Evolutionary conservation across 176 grass and related monocot species (phyloP).

Genomic region (Eremochloa ophiuroides): DNA sequence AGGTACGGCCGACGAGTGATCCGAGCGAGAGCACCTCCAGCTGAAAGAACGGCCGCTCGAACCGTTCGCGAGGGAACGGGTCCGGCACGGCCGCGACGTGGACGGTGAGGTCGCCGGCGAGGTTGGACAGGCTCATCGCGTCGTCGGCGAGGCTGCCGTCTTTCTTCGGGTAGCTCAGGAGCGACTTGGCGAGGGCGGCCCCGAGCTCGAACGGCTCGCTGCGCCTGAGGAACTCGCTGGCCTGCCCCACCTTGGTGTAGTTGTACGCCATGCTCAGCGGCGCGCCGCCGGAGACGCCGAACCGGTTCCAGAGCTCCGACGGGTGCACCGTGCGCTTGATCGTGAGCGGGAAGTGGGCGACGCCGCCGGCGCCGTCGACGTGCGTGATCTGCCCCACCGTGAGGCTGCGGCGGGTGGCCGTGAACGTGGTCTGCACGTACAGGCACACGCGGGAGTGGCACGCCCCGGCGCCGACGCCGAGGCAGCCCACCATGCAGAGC

Average conservation of each 20-base stretch:
- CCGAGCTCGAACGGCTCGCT: constrained; percentile 67
- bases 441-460: constrained; percentile 74
- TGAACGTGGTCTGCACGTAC: constrained; percentile 65
- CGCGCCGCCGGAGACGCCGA: constrained; percentile 30
- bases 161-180: constrained; percentile 70
- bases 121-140: constrained; percentile 23
- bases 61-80: constrained; percentile 30
- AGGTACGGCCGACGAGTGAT: constrained; percentile 47
- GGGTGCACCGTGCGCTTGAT: constrained; percentile 49
- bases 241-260: constrained; percentile 53
- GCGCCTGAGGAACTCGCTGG: constrained; percentile 45
- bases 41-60: constrained; percentile 51
- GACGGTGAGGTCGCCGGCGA: constrained; percentile 59
- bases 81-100: constrained; percentile 46
- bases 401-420: constrained; percentile 50
- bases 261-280: constrained; percentile 38
- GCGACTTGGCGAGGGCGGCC: constrained; percentile 64
- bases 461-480: constrained; percentile 26
- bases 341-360: constrained; percentile 38
- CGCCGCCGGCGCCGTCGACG: constrained; percentile 26
- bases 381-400: constrained; percentile 58
- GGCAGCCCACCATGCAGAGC: constrained; percentile 93
- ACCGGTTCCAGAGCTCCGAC: constrained; percentile 44
- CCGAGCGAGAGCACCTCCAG: constrained; percentile 71
- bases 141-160: background rate